Conservation (phyloP, 371 early-diverging fungal genomes). For the Saksenaea oblongispora region DNA sequence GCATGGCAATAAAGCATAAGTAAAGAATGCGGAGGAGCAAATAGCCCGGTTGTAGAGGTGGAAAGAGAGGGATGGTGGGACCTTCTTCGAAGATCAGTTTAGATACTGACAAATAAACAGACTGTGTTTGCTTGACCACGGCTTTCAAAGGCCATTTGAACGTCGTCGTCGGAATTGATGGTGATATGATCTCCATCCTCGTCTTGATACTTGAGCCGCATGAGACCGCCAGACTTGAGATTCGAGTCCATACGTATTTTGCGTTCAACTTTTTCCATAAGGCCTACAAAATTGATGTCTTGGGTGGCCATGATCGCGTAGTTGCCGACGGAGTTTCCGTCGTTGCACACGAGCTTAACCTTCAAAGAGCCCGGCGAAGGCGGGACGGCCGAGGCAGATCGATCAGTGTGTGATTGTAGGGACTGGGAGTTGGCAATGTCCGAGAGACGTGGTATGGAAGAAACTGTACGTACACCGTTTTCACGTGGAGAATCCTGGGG, state of each 20-base stretch:
- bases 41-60: not conserved
- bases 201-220: constrained; percentile 85
- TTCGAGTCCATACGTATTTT: constrained; percentile 82
- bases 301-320: constrained; percentile 81
- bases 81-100: not conserved
- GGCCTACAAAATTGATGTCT: constrained; percentile 69
- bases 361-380: constrained; percentile 48
- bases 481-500: constrained; percentile 17
- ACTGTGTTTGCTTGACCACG: constrained; percentile 37
- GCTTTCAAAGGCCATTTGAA: constrained; percentile 87
- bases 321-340: constrained; percentile 83
- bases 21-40: not conserved
- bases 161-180: constrained; percentile 87
- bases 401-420: constrained; percentile 20
- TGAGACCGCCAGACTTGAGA: constrained; percentile 30
- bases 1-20: not conserved
- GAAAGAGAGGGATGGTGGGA: not conserved
- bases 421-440: constrained; percentile 11
- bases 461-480: constrained; percentile 28
- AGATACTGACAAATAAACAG: constrained; percentile 34
- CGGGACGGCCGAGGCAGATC: constrained; percentile 18
- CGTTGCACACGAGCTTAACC: constrained; percentile 82
- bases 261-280: constrained; percentile 79
- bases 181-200: constrained; percentile 90
- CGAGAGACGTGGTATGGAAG: constrained; percentile 65